phyloP scores from a whole-genome alignment of 2,329 filamentous ascomycete genomes.

The Trichoderma citrinoviride region DNA sequence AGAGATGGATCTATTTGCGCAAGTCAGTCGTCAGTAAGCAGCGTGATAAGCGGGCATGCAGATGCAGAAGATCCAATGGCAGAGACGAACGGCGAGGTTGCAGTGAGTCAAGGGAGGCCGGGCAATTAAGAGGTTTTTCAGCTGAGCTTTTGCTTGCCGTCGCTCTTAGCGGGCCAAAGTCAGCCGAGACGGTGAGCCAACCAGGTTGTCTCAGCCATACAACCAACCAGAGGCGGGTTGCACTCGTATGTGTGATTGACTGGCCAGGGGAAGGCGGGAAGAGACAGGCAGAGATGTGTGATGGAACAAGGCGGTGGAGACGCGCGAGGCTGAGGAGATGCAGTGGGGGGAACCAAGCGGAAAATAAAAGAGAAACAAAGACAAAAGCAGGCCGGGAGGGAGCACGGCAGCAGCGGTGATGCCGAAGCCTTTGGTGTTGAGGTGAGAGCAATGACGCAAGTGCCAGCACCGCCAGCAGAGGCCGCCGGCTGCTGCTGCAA shows the following conservation, averaged over 20 bases:
- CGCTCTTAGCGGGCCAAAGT: conserved; percentile 8
- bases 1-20: conserved; percentile 51
- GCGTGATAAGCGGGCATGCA: conserved; percentile 13
- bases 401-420: conserved; percentile 9
- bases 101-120: conserved; percentile 8
- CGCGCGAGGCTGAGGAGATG: background rate
- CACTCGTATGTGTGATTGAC: background rate
- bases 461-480: background rate
- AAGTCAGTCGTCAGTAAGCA: conserved; percentile 38
- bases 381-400: background rate
- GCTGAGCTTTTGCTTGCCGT: background rate
- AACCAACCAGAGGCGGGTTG: background rate
- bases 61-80: conserved; percentile 1
- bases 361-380: background rate
- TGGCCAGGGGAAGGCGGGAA: background rate
- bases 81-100: background rate
- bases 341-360: background rate
- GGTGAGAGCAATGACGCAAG: background rate
- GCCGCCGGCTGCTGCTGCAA: conserved; percentile 5
- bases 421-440: conserved; percentile 8
- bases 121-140: conserved; percentile 1
- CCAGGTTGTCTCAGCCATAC: conserved; percentile 12
- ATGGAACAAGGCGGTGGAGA: background rate
- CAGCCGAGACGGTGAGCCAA: conserved; percentile 8
- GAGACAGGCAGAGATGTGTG: background rate